phyloP scores from a whole-genome alignment of 1,284 basidiomycete species.

The Rhodofomes roseus region DNA sequence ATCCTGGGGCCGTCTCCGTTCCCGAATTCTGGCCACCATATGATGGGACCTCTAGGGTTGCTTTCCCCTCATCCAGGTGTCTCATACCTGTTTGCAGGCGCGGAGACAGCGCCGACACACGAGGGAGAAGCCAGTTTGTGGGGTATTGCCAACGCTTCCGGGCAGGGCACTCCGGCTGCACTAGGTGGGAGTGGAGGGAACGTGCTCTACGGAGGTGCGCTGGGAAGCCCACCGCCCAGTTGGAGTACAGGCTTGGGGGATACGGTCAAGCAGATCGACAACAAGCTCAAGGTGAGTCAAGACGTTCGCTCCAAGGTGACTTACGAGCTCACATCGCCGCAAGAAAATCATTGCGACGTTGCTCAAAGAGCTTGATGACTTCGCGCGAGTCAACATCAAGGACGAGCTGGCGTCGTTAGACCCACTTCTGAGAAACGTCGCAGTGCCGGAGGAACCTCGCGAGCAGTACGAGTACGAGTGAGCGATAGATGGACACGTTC shows the following conservation, averaged over 20 bases:
- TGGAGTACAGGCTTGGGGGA: constrained; percentile 68
- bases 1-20: constrained; percentile 76
- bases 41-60: constrained; percentile 73
- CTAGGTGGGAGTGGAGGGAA: constrained; percentile 10
- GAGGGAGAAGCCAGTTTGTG: constrained; percentile 57
- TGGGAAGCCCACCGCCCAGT: constrained; percentile 49
- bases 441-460: constrained; percentile 22
- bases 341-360: constrained; percentile 77
- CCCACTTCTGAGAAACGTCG: constrained; percentile 64
- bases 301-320: neutral
- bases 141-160: constrained; percentile 60
- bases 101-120: constrained; percentile 27
- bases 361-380: constrained; percentile 78
- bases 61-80: constrained; percentile 75
- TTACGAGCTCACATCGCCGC: constrained; percentile 2
- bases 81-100: constrained; percentile 66
- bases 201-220: constrained; percentile 32
- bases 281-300: constrained; percentile 71
- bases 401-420: constrained; percentile 79
- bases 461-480: constrained; percentile 21
- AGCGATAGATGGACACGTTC: neutral
- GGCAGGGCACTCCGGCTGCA: constrained; percentile 10
- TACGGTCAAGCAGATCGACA: constrained; percentile 74
- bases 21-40: constrained; percentile 58
- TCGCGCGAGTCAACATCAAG: constrained; percentile 75